Base-by-base conservation (phyloP, 2,329 filamentous ascomycete species). In the Eurotiales sp. region DNA sequence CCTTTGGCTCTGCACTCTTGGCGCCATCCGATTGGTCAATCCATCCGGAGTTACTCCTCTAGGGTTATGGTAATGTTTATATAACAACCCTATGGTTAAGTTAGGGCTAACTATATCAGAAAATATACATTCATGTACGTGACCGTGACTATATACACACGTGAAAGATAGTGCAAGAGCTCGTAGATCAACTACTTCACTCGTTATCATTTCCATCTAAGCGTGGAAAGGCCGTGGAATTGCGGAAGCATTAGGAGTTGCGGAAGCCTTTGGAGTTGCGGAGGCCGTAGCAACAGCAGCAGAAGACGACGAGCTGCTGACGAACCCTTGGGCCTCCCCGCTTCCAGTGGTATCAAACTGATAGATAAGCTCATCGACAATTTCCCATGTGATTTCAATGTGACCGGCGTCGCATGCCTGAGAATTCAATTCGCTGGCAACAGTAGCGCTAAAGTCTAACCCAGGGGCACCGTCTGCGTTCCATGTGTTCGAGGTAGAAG, bases 311-410 rank as follows among this genome's bases (percentile, higher is more conserved):
- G 25, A 11, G 7, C 27, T 34, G 30, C 30, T 48, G 19, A 34
- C 50, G 8, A 42, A 46, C 8, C 50, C 50, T 39, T 52, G 50
- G 27, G 50, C 30, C 6, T 23, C 32, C 7, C 50, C 50, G 2
- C 37, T 22, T 5, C 50, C 50, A 44, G 47, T 32, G 25, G 34
- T 43, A 23, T 52, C 50, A 21, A 52, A 52, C 15, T 36, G 45
- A 12, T 48, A 52, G 39, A 52, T n/a, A 27, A 42, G 27, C 44
- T 52, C 50, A 36, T 52, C 50, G 17, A 52, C 44, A n/a, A 52
- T 42, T n/a, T 52, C 50, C 50, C 50, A 52, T 5, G 43, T 48
- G 25, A 52, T 43, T 21, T 52, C 50, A 22, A 52, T 52, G 8
- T 52, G 50, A 1, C 50, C 50, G 14, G 22, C 50, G 36, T 36